These are phyloP conservation scores for Annulohypoxylon nitens DNA, from an alignment of 495 filamentous ascomycete species.

Conservation along the genomic window DNA sequence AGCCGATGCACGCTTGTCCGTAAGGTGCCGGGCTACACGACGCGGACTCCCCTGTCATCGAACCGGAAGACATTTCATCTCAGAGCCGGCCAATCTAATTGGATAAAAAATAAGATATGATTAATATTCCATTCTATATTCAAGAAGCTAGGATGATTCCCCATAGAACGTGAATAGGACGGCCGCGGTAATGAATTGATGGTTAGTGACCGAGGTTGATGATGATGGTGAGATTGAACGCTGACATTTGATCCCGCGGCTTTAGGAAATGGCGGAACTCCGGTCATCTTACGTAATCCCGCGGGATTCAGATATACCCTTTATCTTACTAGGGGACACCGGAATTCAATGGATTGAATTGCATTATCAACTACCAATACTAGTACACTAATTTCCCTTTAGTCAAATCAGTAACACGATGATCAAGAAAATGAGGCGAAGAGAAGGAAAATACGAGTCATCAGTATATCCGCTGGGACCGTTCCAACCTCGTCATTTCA, in stretches of 20 bases:
- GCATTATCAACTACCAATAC: not conserved
- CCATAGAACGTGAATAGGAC: not conserved
- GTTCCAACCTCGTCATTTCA: not conserved
- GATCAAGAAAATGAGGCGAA: not conserved
- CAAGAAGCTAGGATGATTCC: not conserved
- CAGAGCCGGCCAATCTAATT: not conserved
- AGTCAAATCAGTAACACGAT: not conserved
- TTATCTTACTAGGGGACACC: not conserved
- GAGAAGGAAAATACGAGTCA: not conserved
- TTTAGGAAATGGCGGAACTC: constrained; percentile 2
- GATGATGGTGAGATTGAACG: not conserved
- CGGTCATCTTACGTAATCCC: constrained; percentile 6
- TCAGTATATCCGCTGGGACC: not conserved
- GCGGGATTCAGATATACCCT: constrained; percentile 18
- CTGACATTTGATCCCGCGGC: constrained; percentile 20
- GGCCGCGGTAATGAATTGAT: constrained; percentile 3
- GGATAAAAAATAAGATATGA: not conserved
- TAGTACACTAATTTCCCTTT: not conserved
- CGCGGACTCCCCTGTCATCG: constrained; percentile 10
- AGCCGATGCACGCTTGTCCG: constrained; percentile 44
- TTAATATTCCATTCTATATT: not conserved
- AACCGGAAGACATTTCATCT: constrained; percentile 26
- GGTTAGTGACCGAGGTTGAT: not conserved
- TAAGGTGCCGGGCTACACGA: constrained; percentile 47
- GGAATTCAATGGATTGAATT: not conserved